phyloP scores from a whole-genome alignment of 2,329 filamentous ascomycete species.

The Fusarium anthophilum region DNA sequence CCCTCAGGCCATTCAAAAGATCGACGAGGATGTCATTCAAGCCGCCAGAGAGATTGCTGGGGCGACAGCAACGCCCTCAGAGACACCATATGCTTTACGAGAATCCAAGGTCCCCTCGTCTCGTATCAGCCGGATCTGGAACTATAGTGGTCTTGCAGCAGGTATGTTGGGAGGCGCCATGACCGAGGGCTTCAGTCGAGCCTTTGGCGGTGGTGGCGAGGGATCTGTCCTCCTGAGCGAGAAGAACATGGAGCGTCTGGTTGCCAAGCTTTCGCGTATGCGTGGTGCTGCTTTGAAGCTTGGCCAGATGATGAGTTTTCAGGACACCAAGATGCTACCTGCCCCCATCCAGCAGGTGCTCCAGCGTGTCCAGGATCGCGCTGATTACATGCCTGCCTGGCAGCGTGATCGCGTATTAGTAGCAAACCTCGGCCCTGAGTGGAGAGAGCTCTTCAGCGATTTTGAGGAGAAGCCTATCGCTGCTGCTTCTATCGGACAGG shows the following conservation, averaged over 20 bases:
- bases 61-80: conserved; percentile 19
- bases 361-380: conserved; percentile 93
- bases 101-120: conserved; percentile 93
- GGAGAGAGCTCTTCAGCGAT: conserved; percentile 82
- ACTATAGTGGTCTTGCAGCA: conserved; percentile 91
- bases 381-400: conserved; percentile 97
- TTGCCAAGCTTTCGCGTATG: conserved; percentile 94
- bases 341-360: conserved; percentile 87
- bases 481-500: conserved; percentile 95
- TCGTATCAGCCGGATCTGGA: conserved; percentile 87
- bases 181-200: conserved; percentile 82
- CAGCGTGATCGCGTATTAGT: conserved; percentile 87
- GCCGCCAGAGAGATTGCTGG: conserved; percentile 41
- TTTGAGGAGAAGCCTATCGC: conserved; percentile 95
- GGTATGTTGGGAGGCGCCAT: conserved; percentile 96
- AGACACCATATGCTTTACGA: conserved; percentile 71
- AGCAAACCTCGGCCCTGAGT: conserved; percentile 81
- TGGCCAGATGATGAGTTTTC: conserved; percentile 98
- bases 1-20: conserved; percentile 4
- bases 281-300: conserved; percentile 95
- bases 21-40: conserved; percentile 33
- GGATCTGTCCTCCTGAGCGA: conserved; percentile 90
- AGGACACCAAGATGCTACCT: conserved; percentile 95
- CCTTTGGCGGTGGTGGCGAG: conserved; percentile 71
- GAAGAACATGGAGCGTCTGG: conserved; percentile 90